Base-by-base conservation (phyloP, 306 rosid species). In the Adenanthera pavonina region DNA sequence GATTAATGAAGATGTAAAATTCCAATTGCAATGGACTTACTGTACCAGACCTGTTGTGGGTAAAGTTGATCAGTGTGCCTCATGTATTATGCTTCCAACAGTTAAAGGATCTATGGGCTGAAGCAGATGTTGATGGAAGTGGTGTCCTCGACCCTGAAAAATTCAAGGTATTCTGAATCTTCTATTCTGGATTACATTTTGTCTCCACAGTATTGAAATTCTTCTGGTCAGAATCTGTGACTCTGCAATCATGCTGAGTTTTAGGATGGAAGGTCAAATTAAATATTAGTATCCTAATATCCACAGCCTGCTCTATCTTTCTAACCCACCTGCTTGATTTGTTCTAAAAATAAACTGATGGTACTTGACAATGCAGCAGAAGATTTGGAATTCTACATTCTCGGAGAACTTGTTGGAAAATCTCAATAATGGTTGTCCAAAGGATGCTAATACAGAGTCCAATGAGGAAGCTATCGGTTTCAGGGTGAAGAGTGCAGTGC, bases 81-180 rank as follows among this genome's bases (percentile, higher is more conserved):
- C 41, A 62, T 75, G 98, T 97, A 61, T 85, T 95, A 71, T 88
- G 90, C 86, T 91, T 89, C 78, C 94, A 85, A 87, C 96, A 95
- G 79, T 72, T 87, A 60, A 90, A 90, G 76, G 94, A 93, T 81
- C 83, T 95, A 69, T 95, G 98, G 99, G 84, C 80, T 67, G 91
- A 92, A 89, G 98, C 91, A 79, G 98, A 95, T 67, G 74, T 82
- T 0, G 92, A 91, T 48, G 94, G 97, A 85, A 92, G 91, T 64
- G 93, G 94, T 66, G 84, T 90, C 69, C 82, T 93, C 38, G 92
- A 89, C 85, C 89, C 84, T 13, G 91, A 91, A 83, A 94, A 92
- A 85, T 93, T 95, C 83, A 89, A 90, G 99, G 99, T 93, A 88
- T 81, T 46, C 47, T 65, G 34, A 1, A 71, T 14, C 83, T 70